phyloP scores from a whole-genome alignment of 1,284 basidiomycete species.

The Ustilago vetiveriae region DNA sequence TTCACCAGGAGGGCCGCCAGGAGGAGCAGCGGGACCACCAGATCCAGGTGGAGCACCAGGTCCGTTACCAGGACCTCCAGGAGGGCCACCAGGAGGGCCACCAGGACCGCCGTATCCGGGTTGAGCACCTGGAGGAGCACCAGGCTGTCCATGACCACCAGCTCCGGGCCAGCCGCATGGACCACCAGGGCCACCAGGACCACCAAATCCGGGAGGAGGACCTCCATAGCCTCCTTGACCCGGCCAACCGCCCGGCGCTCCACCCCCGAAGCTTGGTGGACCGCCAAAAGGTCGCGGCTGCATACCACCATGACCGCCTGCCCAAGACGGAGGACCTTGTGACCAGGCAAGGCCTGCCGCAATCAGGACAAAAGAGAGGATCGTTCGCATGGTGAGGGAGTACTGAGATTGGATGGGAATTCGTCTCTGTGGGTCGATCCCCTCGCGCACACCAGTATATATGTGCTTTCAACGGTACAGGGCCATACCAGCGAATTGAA shows the following conservation, averaged over 20 bases:
- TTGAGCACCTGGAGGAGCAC: background rate
- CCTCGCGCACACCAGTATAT: no score
- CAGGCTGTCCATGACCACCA: background rate
- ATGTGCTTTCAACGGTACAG: no score
- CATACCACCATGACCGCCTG: background rate
- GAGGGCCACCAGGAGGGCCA: background rate
- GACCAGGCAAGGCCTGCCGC: constrained; percentile 1
- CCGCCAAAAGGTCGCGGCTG: background rate
- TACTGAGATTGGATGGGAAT: no score
- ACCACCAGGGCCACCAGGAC: background rate
- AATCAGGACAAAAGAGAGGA: background rate
- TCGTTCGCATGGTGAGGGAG: no score
- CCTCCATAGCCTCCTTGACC: background rate
- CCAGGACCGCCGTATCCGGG: background rate
- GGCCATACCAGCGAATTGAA: no score
- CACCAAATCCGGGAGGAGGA: background rate
- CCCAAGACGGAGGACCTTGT: constrained; percentile 1
- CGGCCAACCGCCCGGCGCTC: background rate
- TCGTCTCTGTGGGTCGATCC: no score
- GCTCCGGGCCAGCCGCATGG: background rate
- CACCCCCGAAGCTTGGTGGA: background rate
- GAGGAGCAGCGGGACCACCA: background rate
- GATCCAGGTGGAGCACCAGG: background rate
- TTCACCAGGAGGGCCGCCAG: background rate
- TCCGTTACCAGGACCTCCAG: background rate